Evolutionary conservation across 805 yeast species (phyloP).

Genomic region (Saccharomycopsis fermentans): DNA sequence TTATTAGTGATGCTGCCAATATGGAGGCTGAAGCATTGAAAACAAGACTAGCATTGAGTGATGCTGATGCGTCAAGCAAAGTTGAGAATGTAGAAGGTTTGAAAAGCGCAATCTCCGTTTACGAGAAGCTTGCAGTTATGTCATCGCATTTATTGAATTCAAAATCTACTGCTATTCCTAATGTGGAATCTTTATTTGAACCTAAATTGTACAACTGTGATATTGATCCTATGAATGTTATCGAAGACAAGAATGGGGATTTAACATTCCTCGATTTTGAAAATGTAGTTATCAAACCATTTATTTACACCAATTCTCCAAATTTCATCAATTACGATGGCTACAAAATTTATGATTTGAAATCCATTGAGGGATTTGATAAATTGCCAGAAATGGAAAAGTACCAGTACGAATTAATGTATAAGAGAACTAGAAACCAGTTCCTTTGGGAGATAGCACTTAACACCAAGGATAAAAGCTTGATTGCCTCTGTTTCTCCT

Average conservation of each 20-base stretch:
- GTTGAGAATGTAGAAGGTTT: constrained; percentile 35
- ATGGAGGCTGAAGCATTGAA: constrained; percentile 56
- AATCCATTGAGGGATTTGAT: constrained; percentile 61
- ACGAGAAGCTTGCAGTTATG: constrained; percentile 45
- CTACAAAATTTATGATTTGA: constrained; percentile 68
- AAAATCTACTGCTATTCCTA: constrained; percentile 45
- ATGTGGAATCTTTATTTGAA: constrained; percentile 48
- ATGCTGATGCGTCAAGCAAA: constrained; percentile 36
- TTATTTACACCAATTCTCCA: constrained; percentile 69
- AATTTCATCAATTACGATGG: constrained; percentile 81
- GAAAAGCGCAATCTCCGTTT: constrained; percentile 46
- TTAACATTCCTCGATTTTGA: constrained; percentile 73
- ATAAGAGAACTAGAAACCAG: constrained; percentile 84
- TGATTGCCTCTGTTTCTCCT: constrained; percentile 79
- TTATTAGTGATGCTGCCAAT: constrained; percentile 53
- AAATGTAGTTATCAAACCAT: constrained; percentile 71
- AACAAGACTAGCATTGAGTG: constrained; percentile 42
- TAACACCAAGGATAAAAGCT: constrained; percentile 50
- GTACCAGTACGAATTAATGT: constrained; percentile 77
- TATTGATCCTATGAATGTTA: constrained; percentile 81
- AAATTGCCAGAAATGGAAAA: constrained; percentile 61
- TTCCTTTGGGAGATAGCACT: constrained; percentile 75
- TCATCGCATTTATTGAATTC: constrained; percentile 47
- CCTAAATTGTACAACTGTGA: constrained; percentile 78
- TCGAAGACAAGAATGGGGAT: constrained; percentile 34